These are phyloP conservation scores for Penicillium tannophilum DNA, from an alignment of 495 filamentous ascomycete species.

Conservation along the genomic window DNA sequence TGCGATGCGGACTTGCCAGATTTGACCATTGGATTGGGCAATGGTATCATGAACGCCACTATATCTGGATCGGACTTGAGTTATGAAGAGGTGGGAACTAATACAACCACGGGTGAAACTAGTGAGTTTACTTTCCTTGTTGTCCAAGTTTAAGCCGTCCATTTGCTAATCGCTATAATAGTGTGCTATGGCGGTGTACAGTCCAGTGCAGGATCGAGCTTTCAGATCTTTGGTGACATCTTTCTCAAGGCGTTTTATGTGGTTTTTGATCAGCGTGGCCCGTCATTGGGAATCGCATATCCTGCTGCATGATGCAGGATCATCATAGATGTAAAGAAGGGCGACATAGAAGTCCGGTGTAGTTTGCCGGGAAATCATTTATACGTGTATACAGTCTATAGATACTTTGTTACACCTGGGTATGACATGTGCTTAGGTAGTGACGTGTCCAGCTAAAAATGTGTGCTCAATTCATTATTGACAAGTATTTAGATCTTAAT, in stretches of 20 bases:
- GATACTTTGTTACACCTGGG: too few species aligned
- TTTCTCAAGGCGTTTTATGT: constrained; percentile 81
- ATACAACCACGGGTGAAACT: constrained; percentile 39
- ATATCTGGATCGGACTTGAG: constrained; percentile 69
- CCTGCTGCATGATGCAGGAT: constrained; percentile 14
- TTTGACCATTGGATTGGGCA: constrained; percentile 66
- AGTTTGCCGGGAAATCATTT: too few species aligned
- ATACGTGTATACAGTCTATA: too few species aligned
- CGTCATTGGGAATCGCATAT: constrained; percentile 43
- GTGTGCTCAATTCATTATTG: too few species aligned
- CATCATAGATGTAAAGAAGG: neutral
- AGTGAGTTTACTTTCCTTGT: constrained; percentile 41
- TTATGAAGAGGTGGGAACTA: constrained; percentile 59
- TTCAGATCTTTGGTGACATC: constrained; percentile 79
- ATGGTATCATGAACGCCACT: constrained; percentile 53
- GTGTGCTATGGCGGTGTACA: constrained; percentile 75
- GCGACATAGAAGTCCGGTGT: too few species aligned
- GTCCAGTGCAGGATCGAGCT: constrained; percentile 53
- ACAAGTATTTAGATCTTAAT: too few species aligned
- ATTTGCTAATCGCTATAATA: constrained; percentile 44
- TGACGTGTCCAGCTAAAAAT: too few species aligned
- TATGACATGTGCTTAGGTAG: too few species aligned
- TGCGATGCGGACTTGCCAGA: constrained; percentile 65
- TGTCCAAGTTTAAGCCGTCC: constrained; percentile 33
- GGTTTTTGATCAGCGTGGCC: constrained; percentile 66